Evolutionary conservation across 805 yeast species (phyloP).

Genomic region (Candida succiphila): DNA sequence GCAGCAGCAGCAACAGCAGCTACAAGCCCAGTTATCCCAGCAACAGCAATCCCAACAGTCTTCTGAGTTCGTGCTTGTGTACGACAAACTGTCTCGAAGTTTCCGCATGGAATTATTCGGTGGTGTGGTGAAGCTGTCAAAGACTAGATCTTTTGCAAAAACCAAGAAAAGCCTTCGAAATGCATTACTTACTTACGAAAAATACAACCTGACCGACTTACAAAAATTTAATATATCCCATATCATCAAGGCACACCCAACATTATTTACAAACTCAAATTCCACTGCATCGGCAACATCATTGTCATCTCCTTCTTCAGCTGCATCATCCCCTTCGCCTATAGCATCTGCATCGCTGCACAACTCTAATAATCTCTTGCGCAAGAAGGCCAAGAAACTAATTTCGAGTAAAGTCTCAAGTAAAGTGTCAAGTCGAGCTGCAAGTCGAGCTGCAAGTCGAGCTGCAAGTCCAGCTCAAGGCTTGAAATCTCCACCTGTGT

Average conservation of each 20-base stretch:
- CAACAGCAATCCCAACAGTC: too few species aligned
- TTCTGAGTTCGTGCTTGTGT: conserved; percentile 18
- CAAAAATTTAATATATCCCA: not conserved
- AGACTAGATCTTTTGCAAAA: conserved; percentile 20
- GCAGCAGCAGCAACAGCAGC: too few species aligned
- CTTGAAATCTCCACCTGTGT: too few species aligned
- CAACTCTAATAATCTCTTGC: too few species aligned
- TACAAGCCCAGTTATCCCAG: too few species aligned
- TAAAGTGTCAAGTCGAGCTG: too few species aligned
- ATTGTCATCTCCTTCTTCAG: not conserved
- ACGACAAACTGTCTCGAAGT: conserved; percentile 14
- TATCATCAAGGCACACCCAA: not conserved
- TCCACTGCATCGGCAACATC: not conserved
- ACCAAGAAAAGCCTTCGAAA: conserved; percentile 8
- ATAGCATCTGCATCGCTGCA: too few species aligned
- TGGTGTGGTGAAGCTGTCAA: conserved; percentile 19
- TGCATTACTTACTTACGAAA: conserved; percentile 1
- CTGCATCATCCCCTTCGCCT: not conserved
- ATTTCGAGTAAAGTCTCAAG: too few species aligned
- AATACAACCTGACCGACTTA: not conserved
- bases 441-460: too few species aligned
- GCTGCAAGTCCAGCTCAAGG: conserved; percentile 1
- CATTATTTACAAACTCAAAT: not conserved
- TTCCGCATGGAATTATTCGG: conserved; percentile 18
- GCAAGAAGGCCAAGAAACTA: too few species aligned